Base-by-base conservation (phyloP, 2,329 filamentous ascomycete genomes). In the Xylaria polymorpha region DNA sequence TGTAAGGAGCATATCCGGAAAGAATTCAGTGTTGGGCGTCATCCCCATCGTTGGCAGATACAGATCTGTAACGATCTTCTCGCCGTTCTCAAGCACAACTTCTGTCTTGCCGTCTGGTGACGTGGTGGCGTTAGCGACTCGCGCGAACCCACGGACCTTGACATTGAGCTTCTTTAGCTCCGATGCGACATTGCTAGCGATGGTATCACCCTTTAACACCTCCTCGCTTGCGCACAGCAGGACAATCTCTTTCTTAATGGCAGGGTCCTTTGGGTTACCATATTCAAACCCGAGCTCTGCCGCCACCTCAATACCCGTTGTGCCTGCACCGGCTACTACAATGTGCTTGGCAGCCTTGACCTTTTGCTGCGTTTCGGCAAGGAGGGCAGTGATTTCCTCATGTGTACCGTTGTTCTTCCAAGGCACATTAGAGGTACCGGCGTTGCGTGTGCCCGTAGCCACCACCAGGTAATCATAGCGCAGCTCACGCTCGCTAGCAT, bases 381-480 rank as follows among this genome's bases (percentile, higher is more conserved):
- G 78, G 50, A 78, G 76, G 2, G 74, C 75, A 12, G 82, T 55
- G 25, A 82, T 78, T 61, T 85, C 83, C 62, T 85, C 83, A 75
- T 86, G 80, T 9, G 80, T 82, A 72, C 81, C 83, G 50, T 80
- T 77, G 50, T 82, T 81, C 77, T 89, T 89, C 85, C 86, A 89
- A 1, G 86, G 86, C 64, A 84, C 77, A 39, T 57, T 29, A 35
- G 76, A 71, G n/a, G 74, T 67, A 22, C 80, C 79, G 35, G 80
- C 75, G 51, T 80, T 77, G 70, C 83, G 82, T 20, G 87, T 80
- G 51, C 87, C 87, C 0, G 87, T 89, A 18, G 87, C 86, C 48
- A 90, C 76, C 50, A 90, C 85, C 56, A 90, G 83, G 71, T 88
- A 85, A 77, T 88, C 85, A 75, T 89, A 90, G 59, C 75, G 61